Evolutionary conservation across 2,329 filamentous ascomycete genomes (phyloP).

Genomic region (Colletotrichum caudatum): DNA sequence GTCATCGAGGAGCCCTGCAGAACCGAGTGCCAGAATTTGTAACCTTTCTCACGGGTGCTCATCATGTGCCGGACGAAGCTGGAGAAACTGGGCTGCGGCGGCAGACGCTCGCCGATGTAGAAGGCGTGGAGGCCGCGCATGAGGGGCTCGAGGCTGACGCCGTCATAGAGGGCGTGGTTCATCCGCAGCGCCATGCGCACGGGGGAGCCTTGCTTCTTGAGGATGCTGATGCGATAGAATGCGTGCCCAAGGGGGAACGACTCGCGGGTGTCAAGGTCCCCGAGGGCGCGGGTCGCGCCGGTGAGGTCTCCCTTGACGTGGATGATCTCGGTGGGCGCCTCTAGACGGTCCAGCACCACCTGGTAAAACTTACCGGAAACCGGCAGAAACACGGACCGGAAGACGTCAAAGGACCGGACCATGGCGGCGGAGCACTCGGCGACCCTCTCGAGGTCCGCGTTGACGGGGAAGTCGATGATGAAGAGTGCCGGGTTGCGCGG

Average conservation of each 20-base stretch:
- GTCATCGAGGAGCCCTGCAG: conserved; percentile 28
- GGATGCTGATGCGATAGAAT: conserved; percentile 32
- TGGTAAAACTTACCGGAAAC: conserved; percentile 29
- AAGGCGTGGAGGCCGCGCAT: conserved; percentile 40
- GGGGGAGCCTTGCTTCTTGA: conserved; percentile 21
- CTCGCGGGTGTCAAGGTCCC: conserved; percentile 3
- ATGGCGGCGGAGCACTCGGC: conserved; percentile 16
- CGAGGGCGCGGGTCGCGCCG: conserved; percentile 1
- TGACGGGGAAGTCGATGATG: conserved; percentile 33
- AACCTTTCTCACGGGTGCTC: conserved; percentile 17
- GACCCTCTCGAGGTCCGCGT: not conserved
- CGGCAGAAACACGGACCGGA: conserved; percentile 36
- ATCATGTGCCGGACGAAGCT: conserved; percentile 41
- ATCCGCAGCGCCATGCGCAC: conserved; percentile 40
- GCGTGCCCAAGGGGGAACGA: conserved; percentile 20
- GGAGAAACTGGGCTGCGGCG: conserved; percentile 39
- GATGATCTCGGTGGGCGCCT: conserved; percentile 30
- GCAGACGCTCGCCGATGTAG: conserved; percentile 36
- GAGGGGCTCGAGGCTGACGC: conserved; percentile 43
- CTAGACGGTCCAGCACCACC: conserved; percentile 22
- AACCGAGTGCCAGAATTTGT: conserved; percentile 34
- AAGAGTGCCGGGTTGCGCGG: conserved; percentile 21
- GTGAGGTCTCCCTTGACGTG: conserved; percentile 3
- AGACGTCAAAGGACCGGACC: conserved; percentile 37
- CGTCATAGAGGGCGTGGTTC: conserved; percentile 46